Conservation (phyloP, 164 flowering plant species). For the Nelumbo lutea region DNA sequence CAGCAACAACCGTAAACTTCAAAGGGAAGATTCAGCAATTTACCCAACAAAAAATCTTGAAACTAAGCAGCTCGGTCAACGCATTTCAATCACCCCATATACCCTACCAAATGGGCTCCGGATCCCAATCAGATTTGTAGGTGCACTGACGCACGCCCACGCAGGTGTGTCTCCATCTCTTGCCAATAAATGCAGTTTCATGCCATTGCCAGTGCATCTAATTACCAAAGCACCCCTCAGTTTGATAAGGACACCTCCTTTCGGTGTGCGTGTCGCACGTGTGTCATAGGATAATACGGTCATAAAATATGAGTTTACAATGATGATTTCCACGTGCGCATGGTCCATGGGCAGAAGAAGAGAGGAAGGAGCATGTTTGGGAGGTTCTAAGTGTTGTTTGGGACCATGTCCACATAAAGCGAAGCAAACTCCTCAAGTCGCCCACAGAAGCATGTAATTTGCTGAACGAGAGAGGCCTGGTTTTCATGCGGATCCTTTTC, state of each 20-base stretch:
- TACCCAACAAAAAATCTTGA: too few species aligned
- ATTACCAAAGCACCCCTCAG: neutral
- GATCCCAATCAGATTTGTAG: too few species aligned
- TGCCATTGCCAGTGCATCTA: too few species aligned
- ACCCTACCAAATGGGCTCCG: too few species aligned
- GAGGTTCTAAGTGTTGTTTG: conserved; percentile 19
- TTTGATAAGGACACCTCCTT: neutral
- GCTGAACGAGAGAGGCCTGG: conserved; percentile 14
- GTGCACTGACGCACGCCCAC: too few species aligned
- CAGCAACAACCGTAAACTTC: too few species aligned
- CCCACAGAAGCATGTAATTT: conserved; percentile 10
- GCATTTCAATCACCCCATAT: too few species aligned
- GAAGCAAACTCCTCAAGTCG: conserved; percentile 28
- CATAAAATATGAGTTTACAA: conserved; percentile 17
- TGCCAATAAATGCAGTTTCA: too few species aligned
- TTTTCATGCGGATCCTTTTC: conserved; percentile 1
- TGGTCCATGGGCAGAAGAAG: conserved; percentile 2
- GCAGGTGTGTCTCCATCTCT: too few species aligned
- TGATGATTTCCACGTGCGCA: conserved; percentile 55
- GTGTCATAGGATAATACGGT: conserved; percentile 26
- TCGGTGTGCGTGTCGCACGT: conserved; percentile 18
- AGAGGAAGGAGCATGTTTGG: conserved; percentile 8
- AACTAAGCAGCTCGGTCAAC: too few species aligned
- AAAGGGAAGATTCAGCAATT: too few species aligned
- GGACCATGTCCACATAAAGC: conserved; percentile 45